phyloP scores from a whole-genome alignment of 2,329 filamentous ascomycete genomes.

The Didymosphaeria variabile region DNA sequence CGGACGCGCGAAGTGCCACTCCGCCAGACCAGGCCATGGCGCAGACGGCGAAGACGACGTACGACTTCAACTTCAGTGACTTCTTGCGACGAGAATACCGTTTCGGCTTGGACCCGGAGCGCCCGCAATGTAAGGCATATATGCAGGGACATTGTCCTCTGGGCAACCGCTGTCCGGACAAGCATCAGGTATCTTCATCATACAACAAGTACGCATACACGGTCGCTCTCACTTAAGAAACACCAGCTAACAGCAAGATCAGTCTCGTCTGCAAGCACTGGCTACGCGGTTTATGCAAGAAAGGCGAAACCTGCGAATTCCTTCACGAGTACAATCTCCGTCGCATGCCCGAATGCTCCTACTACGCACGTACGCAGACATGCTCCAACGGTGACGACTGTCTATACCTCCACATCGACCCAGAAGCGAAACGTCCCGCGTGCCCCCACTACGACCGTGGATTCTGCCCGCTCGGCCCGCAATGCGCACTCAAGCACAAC shows the following conservation, averaged over 20 bases:
- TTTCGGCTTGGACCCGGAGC: slow-evolving; percentile 76
- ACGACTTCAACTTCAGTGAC: slow-evolving; percentile 84
- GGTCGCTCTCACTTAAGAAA: not conserved
- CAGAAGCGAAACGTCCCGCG: slow-evolving; percentile 69
- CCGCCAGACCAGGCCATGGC: slow-evolving; percentile 40
- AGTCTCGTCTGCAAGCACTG: slow-evolving; percentile 97
- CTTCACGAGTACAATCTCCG: slow-evolving; percentile 98
- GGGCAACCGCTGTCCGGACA: slow-evolving; percentile 84
- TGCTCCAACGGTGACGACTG: slow-evolving; percentile 98
- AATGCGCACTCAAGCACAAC: slow-evolving; percentile 89
- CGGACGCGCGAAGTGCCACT: slow-evolving; percentile 40
- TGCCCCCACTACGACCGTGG: slow-evolving; percentile 90
- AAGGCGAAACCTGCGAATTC: slow-evolving; percentile 96
- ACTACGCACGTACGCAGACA: slow-evolving; percentile 91
- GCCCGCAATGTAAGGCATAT: slow-evolving; percentile 85
- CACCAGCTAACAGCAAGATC: slow-evolving; percentile 15
- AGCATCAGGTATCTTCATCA: slow-evolving; percentile 70
- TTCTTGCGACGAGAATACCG: slow-evolving; percentile 86
- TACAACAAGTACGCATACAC: slow-evolving; percentile 67
- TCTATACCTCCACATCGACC: slow-evolving; percentile 88
- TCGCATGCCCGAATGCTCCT: slow-evolving; percentile 98
- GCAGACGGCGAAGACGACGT: slow-evolving; percentile 49
- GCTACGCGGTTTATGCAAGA: slow-evolving; percentile 96
- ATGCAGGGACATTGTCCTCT: slow-evolving; percentile 86
- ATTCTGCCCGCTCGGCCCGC: slow-evolving; percentile 89